Evolutionary conservation across 2,329 filamentous ascomycete species (phyloP).

Genomic region (Pseudocercospora musae): DNA sequence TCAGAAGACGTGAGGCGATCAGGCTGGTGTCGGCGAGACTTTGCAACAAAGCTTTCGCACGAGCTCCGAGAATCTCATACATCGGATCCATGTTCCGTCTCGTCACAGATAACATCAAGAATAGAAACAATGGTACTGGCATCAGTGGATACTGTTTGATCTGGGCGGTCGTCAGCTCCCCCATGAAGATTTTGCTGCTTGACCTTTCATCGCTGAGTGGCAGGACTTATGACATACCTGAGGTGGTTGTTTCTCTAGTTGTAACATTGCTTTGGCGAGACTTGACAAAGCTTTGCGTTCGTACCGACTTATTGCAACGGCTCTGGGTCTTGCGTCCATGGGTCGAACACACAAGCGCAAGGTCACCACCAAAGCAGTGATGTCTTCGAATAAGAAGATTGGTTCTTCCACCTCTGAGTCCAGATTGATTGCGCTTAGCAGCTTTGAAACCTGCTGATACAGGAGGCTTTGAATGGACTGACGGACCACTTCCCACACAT

Average conservation of each 20-base stretch:
- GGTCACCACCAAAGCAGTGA: not conserved
- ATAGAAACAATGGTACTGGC: not conserved
- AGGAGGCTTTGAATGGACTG: not conserved
- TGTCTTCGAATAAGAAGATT: not conserved
- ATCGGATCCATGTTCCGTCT: not conserved
- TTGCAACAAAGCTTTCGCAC: not conserved
- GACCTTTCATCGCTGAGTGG: not conserved
- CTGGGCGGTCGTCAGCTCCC: not conserved
- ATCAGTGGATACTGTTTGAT: not conserved
- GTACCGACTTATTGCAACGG: not conserved
- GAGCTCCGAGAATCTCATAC: not conserved
- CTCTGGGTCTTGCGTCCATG: not conserved
- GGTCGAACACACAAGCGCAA: not conserved
- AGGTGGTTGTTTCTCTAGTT: not conserved
- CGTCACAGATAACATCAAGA: not conserved
- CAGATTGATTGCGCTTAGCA: not conserved
- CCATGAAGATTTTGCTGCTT: not conserved
- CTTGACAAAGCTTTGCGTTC: not conserved
- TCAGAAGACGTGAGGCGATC: not conserved
- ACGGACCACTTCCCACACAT: not conserved
- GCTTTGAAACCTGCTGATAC: not conserved
- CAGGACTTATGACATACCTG: not conserved
- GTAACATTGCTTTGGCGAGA: not conserved
- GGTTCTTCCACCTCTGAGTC: not conserved
- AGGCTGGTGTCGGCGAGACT: not conserved